Base-by-base conservation (phyloP, 2,329 filamentous ascomycete genomes). In the Aureobasidium sp. region DNA sequence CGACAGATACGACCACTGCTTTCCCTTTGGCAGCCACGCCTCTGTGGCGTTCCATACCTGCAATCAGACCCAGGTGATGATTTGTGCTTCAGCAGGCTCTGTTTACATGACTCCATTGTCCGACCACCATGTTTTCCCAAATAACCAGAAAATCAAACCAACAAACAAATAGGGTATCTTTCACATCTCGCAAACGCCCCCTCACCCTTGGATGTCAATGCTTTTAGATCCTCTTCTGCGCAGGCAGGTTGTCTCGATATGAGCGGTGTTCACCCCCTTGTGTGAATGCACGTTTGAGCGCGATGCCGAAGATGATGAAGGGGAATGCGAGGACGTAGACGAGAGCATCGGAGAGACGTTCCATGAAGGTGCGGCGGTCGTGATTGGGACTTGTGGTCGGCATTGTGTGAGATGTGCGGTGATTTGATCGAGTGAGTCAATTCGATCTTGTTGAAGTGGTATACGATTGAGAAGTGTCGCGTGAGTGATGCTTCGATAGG, bases 271-370 rank as follows among this genome's bases (percentile, higher is more conserved):
- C 56, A 6, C 44, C 41, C n/a, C 60, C 53, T 34, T 61, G 55
- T 15, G 60, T 48, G 20, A 67, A 64, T 6, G 62, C 59, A 15
- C 59, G 46, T 13, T 64, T 64, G 12, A 67, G 29, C 6, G 64
- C 66, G 26, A 67, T 64, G 5, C 64, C 62, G 9, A 64, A 57
- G 27, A 64, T 62, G 27, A 67, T 65, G 47, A 67, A 67, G 8
- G 66, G 66, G 44, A 67, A 67, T 8, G 63, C 63, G 50, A 67
- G 59, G 37, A 67, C 57, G 52, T 67, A 67, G 46, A 66, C 64
- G 3, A 67, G 39, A 5, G 64, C 64, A 23, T 64, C 64, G 8
- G 63, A 57, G 2, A 67, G 26, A 55, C 66, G 64, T 53, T 67
- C 64, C 39, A 67, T 44, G 7, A 51, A 59, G n/a, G 63, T 62